Evolutionary conservation across 176 grass and related monocot genomes (phyloP).

Genomic region (maize (Zea mays)): Zm-B73-REFERENCE-NAM-5.0 NC_050100.1:151547501-151548000

Average conservation of each 20-base stretch:
- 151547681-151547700: conserved; percentile 4
- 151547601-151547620: background rate
- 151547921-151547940: background rate
- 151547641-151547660: background rate
- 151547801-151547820: conserved; percentile 34
- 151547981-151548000: conserved; percentile 25
- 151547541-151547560: too few relatives aligned
- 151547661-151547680: background rate
- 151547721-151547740: conserved; percentile 1
- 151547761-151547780: conserved; percentile 40
- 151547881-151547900: conserved; percentile 20
- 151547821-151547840: conserved; percentile 39
- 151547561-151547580: too few relatives aligned
- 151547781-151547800: conserved; percentile 50
- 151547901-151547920: conserved; percentile 28
- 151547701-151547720: conserved; percentile 8
- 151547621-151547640: background rate
- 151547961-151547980: background rate
- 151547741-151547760: conserved; percentile 46
- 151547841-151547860: conserved; percentile 33
- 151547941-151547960: background rate
- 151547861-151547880: conserved; percentile 36
- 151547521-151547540: too few relatives aligned
- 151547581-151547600: background rate
- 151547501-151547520: too few relatives aligned